A percentile compares a stretch with the other conserved stretches of the same genome.
Conservation (phyloP, 257 asterid species). For the Plantago elongata region DNA sequence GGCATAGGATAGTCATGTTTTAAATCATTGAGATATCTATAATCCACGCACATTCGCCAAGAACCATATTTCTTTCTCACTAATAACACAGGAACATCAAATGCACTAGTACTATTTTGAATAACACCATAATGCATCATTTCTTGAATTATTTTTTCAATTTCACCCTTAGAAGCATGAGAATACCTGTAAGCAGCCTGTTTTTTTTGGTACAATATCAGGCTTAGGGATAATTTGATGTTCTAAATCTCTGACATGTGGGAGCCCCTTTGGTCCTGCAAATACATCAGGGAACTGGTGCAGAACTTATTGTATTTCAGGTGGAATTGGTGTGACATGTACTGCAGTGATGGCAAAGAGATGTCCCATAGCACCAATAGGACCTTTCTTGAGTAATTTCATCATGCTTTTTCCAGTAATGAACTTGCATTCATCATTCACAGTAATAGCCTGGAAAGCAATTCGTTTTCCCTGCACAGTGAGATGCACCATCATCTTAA, state of each 20-base stretch:
- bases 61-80: background rate
- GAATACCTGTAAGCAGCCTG: background rate
- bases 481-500: background rate
- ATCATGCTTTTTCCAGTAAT: background rate
- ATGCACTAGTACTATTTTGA: background rate
- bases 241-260: background rate
- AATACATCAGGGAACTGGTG: background rate
- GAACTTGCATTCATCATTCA: background rate
- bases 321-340: background rate
- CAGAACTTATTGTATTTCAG: background rate
- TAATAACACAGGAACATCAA: background rate
- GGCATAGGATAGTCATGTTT: slow-evolving; percentile 6
- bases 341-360: background rate
- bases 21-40: background rate
- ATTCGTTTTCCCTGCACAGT: no score
- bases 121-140: background rate
- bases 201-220: background rate
- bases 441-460: background rate
- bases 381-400: background rate
- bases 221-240: background rate
- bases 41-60: background rate
- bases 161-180: background rate
- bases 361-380: background rate
- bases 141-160: background rate
- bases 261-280: background rate